A percentile compares a stretch with the other conserved stretches of the same genome.
Conservation (phyloP, 164 flowering plant species). For the Vitis cinerea region DNA sequence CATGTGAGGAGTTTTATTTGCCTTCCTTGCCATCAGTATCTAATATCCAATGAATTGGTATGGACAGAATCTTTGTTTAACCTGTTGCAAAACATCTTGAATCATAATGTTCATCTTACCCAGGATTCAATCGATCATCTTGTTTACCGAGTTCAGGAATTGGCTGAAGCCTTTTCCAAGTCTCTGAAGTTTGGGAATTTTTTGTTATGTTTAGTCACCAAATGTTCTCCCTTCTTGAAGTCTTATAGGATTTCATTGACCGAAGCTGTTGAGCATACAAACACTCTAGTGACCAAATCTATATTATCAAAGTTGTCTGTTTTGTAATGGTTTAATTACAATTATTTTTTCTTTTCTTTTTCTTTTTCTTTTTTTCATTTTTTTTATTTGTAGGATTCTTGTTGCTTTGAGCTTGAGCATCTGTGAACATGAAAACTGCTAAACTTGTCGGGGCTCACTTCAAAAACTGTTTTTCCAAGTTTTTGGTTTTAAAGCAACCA, state of each 20-base stretch:
- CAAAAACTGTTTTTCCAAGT: neutral
- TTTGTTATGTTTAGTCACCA: constrained; percentile 59
- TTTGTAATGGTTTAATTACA: constrained; percentile 24
- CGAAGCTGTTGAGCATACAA: constrained; percentile 44
- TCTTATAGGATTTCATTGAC: constrained; percentile 44
- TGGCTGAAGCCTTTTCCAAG: constrained; percentile 42
- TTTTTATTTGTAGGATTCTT: too few species aligned
- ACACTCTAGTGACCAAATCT: constrained; percentile 65
- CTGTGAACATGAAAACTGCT: too few species aligned
- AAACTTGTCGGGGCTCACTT: too few species aligned
- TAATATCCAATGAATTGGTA: constrained; percentile 49
- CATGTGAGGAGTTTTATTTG: constrained; percentile 36
- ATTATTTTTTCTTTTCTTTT: neutral
- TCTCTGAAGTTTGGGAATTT: constrained; percentile 75
- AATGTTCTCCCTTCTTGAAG: constrained; percentile 40
- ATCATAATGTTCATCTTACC: constrained; percentile 50
- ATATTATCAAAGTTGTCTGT: constrained; percentile 48
- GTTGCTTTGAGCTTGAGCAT: too few species aligned
- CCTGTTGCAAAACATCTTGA: constrained; percentile 58
- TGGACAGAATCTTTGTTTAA: constrained; percentile 75
- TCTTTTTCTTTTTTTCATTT: neutral
- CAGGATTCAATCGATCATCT: constrained; percentile 57
- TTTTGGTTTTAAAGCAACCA: neutral
- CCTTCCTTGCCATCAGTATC: constrained; percentile 51
- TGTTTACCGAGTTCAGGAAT: constrained; percentile 33